These are phyloP conservation scores for Verticillium dahliae DNA, from an alignment of 2,329 filamentous ascomycete species.

Conservation along the genomic window DNA sequence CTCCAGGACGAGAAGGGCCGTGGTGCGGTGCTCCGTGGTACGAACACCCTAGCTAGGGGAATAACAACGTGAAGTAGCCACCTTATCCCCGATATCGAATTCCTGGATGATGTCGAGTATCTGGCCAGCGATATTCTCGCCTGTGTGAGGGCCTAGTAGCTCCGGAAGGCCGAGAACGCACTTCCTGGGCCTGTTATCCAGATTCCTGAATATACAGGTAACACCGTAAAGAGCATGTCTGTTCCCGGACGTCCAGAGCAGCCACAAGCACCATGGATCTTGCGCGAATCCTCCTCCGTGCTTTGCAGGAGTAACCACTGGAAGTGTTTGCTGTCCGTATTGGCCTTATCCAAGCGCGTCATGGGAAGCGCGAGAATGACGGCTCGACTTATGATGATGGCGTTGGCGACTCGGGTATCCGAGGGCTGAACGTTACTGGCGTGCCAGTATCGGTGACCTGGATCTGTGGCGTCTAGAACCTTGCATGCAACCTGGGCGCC, in stretches of 20 bases:
- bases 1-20: too few species aligned
- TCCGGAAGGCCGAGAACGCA: too few species aligned
- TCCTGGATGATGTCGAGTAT: too few species aligned
- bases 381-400: slow-evolving; percentile 6
- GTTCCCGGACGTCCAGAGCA: slow-evolving; percentile 19
- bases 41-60: too few species aligned
- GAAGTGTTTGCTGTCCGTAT: slow-evolving; percentile 23
- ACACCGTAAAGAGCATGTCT: too few species aligned
- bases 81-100: too few species aligned
- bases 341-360: slow-evolving; percentile 21
- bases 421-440: slow-evolving; percentile 24
- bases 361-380: slow-evolving; percentile 33
- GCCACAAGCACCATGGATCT: slow-evolving; percentile 34
- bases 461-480: slow-evolving; percentile 26
- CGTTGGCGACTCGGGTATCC: slow-evolving; percentile 27
- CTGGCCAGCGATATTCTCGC: too few species aligned
- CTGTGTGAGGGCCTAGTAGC: too few species aligned
- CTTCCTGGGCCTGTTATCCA: too few species aligned
- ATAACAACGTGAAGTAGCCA: too few species aligned
- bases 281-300: slow-evolving; percentile 22
- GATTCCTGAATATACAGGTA: too few species aligned
- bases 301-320: slow-evolving; percentile 31
- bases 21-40: too few species aligned
- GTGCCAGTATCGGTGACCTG: slow-evolving; percentile 28
- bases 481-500: slow-evolving; percentile 27